Conservation (phyloP, 768 basidiomycete species). For the Lactarius quietus region DNA sequence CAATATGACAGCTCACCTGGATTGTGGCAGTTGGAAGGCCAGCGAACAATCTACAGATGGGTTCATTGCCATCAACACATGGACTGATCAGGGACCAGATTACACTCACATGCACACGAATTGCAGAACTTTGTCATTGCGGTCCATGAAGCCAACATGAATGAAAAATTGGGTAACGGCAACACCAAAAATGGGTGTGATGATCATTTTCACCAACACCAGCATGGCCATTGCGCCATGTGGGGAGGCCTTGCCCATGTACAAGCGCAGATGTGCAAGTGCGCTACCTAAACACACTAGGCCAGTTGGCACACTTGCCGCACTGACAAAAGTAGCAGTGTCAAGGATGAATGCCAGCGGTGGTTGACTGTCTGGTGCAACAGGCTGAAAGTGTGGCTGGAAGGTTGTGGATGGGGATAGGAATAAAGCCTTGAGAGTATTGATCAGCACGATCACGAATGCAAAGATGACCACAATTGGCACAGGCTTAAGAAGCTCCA, state of each 20-base stretch:
- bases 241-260: constrained; percentile 40
- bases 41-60: constrained; percentile 35
- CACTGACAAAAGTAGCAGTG: constrained; percentile 55
- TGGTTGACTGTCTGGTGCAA: constrained; percentile 62
- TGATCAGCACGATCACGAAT: constrained; percentile 54
- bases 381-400: constrained; percentile 36
- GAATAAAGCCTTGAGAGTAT: constrained; percentile 59
- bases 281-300: constrained; percentile 61
- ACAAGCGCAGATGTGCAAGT: constrained; percentile 52
- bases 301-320: constrained; percentile 60
- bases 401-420: constrained; percentile 41
- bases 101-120: constrained; percentile 65
- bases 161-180: constrained; percentile 50
- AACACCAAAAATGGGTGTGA: constrained; percentile 61
- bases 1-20: constrained; percentile 5
- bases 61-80: constrained; percentile 63
- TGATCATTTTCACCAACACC: constrained; percentile 50
- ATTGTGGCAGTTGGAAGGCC: constrained; percentile 24
- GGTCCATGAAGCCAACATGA: constrained; percentile 42
- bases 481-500: constrained; percentile 40
- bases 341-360: constrained; percentile 61
- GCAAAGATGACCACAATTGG: constrained; percentile 52
- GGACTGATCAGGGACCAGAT: constrained; percentile 43
- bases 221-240: constrained; percentile 51
- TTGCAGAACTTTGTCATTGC: constrained; percentile 53